Evolutionary conservation across 129 eudicot species (phyloP).

Genomic region (Helichrysum umbraculigerum): DNA sequence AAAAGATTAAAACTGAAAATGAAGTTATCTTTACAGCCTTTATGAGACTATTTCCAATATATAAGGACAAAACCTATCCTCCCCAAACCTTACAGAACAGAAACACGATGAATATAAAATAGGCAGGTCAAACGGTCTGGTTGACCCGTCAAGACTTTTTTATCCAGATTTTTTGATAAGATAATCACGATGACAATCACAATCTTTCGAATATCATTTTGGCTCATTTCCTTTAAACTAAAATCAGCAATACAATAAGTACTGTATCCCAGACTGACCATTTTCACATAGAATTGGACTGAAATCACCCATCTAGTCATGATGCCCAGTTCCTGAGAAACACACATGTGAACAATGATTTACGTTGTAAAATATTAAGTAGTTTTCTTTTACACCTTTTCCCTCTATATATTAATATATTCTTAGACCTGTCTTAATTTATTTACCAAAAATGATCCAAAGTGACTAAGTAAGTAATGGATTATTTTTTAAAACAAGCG

Average conservation of each 20-base stretch:
- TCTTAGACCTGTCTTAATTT: too few species aligned
- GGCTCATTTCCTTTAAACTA: neutral
- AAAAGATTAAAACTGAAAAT: neutral
- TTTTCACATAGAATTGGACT: neutral
- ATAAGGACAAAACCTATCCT: neutral
- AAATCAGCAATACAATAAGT: neutral
- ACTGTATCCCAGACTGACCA: neutral
- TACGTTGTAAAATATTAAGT: neutral
- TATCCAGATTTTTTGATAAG: neutral
- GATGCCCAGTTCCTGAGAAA: neutral
- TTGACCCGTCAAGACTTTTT: neutral
- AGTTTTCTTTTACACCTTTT: too few species aligned
- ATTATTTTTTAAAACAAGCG: neutral
- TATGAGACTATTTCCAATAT: neutral
- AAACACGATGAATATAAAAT: neutral
- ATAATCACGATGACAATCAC: neutral
- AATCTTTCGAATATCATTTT: neutral
- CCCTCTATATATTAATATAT: too few species aligned
- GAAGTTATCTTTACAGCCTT: neutral
- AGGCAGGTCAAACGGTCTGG: neutral
- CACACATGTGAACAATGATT: neutral
- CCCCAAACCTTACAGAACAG: neutral
- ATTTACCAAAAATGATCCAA: too few species aligned
- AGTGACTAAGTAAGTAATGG: neutral
- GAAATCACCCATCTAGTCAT: neutral